Conservation (phyloP, 2,329 filamentous ascomycete genomes). For the Ceratocystis cubensis region DNA sequence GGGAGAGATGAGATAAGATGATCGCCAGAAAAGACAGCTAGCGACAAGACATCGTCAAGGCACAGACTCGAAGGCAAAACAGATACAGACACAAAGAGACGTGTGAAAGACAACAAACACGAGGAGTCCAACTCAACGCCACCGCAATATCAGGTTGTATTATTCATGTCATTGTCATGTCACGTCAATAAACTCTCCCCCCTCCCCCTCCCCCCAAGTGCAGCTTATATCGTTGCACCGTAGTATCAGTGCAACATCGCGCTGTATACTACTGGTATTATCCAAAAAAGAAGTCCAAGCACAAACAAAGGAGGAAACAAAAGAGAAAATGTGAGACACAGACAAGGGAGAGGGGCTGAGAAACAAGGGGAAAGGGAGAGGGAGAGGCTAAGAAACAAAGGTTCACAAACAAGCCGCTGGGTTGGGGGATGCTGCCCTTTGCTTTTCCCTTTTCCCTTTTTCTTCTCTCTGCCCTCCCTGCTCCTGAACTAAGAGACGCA, state of each 20-base stretch:
- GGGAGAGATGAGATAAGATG: no score
- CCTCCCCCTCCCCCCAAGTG: background rate
- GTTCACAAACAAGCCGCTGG: background rate
- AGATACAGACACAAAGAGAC: background rate
- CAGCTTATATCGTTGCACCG: background rate
- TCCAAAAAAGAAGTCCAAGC: background rate
- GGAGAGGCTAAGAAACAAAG: background rate
- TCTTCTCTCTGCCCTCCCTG: no score
- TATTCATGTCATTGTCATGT: slow-evolving; percentile 7
- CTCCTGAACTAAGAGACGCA: no score
- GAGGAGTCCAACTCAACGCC: background rate
- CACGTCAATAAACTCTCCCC: background rate
- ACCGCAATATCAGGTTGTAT: background rate
- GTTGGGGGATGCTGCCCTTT: no score
- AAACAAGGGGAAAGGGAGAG: background rate
- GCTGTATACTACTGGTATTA: background rate
- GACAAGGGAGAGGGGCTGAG: background rate
- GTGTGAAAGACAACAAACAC: background rate
- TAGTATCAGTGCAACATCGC: background rate
- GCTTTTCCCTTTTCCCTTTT: background rate
- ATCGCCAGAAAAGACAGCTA: no score
- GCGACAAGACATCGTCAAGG: no score
- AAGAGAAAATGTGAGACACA: background rate
- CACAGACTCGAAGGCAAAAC: no score
- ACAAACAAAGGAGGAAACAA: slow-evolving; percentile 5